These are phyloP conservation scores for Citrus cavaleriei DNA, from an alignment of 345 rosid genomes.

Conservation along the genomic window DNA sequence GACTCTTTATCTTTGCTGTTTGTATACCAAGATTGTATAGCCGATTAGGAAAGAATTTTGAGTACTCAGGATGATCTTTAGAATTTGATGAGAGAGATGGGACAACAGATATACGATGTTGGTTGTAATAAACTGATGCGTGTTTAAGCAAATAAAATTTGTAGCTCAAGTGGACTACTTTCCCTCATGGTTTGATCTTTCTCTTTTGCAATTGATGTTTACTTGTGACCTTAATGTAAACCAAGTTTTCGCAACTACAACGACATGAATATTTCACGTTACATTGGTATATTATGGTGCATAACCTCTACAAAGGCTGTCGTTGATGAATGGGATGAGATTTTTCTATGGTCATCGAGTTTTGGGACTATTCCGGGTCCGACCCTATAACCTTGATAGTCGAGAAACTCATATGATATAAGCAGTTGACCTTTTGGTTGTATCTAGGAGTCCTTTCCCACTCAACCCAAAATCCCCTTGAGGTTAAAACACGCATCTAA, in stretches of 20 bases:
- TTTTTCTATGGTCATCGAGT: too few species aligned
- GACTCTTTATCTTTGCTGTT: neutral
- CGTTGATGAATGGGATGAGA: too few species aligned
- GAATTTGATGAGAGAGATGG: too few species aligned
- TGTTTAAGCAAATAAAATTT: neutral
- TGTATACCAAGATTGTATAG: conserved; percentile 11
- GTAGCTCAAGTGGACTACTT: neutral
- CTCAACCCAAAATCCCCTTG: too few species aligned
- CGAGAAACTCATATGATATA: too few species aligned
- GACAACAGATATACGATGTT: neutral
- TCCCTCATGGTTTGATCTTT: neutral
- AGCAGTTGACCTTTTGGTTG: too few species aligned
- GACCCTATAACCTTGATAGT: too few species aligned
- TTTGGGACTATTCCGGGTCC: too few species aligned
- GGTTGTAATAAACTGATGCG: conserved; percentile 6
- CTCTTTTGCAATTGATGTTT: neutral
- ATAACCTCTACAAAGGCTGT: too few species aligned
- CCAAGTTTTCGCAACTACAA: neutral
- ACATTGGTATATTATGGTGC: neutral
- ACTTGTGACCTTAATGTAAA: neutral
- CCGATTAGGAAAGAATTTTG: neutral
- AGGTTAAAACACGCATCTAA: too few species aligned
- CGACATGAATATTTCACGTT: neutral
- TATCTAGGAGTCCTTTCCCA: too few species aligned
- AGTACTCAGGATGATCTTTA: neutral